Percentiles rank a stretch among this genome's conserved stretches.
These are phyloP conservation scores for Acer yangbiense DNA, from an alignment of 345 rosid species.

Conservation along the genomic window DNA sequence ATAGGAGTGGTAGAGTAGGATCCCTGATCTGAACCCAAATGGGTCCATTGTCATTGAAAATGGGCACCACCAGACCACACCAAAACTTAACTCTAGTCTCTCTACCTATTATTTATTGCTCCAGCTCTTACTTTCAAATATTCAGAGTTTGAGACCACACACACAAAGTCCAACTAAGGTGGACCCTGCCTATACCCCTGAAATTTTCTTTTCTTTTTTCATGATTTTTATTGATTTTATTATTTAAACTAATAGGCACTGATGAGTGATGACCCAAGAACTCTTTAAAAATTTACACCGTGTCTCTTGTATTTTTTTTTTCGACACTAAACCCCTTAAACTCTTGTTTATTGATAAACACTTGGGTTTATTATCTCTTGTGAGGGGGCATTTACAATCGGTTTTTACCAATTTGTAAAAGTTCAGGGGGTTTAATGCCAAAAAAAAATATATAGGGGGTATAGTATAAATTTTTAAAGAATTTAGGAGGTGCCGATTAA, in stretches of 20 bases:
- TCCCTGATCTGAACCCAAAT: background rate
- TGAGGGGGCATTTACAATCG: no score
- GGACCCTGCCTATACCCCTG: background rate
- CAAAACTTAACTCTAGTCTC: background rate
- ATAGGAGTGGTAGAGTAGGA: background rate
- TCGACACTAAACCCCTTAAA: no score
- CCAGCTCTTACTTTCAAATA: background rate
- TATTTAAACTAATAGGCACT: background rate
- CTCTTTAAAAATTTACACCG: no score
- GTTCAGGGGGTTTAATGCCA: no score
- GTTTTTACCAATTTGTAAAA: no score
- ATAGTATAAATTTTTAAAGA: no score
- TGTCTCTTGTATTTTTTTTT: no score
- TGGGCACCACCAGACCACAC: constrained; percentile 10
- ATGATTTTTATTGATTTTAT: constrained; percentile 14
- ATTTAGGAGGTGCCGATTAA: no score
- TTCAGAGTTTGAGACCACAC: background rate
- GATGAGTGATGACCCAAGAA: no score
- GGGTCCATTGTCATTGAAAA: constrained; percentile 10
- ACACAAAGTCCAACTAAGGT: background rate
- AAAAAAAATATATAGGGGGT: no score
- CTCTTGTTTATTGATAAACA: no score
- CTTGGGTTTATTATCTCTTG: no score
- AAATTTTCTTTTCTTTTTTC: background rate
- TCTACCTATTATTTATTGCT: background rate